Evolutionary conservation across 2,329 filamentous ascomycete species (phyloP).

Genomic region (Pseudogymnoascus sp.): DNA sequence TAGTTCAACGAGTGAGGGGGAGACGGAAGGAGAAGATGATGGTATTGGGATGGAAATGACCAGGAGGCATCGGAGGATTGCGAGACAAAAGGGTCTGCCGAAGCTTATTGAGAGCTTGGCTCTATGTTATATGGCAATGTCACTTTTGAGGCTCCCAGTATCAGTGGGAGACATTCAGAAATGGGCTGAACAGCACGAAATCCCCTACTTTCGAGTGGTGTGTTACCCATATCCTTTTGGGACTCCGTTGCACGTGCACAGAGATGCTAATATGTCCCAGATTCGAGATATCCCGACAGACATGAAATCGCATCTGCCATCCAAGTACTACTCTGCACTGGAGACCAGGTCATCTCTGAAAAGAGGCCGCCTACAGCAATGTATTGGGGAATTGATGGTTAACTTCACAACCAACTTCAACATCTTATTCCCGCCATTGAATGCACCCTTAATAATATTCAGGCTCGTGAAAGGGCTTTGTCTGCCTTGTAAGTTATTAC

Average conservation of each 20-base stretch:
- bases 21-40: conserved; percentile 16
- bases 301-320: conserved; percentile 58
- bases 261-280: conserved; percentile 28
- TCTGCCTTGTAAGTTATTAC: conserved; percentile 55
- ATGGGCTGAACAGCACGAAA: conserved; percentile 59
- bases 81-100: conserved; percentile 41
- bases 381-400: conserved; percentile 52
- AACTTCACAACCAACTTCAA: conserved; percentile 62
- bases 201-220: conserved; percentile 66
- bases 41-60: conserved; percentile 27
- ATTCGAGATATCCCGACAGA: conserved; percentile 51
- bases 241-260: background rate
- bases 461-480: conserved; percentile 63
- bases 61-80: conserved; percentile 16
- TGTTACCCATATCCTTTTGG: conserved; percentile 23
- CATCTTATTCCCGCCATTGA: conserved; percentile 65
- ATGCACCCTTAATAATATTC: conserved; percentile 59
- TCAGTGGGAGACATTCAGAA: conserved; percentile 62
- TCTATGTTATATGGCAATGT: conserved; percentile 70
- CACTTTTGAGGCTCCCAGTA: conserved; percentile 70
- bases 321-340: conserved; percentile 51
- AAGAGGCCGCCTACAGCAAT: conserved; percentile 54
- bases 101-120: conserved; percentile 66
- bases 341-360: conserved; percentile 42
- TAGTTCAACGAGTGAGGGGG: conserved; percentile 17